A percentile compares a stretch with the other conserved stretches of the same genome.
Evolutionary conservation across 805 yeast genomes (phyloP).

Genomic region (Saccharomycodes ludwigii): DNA sequence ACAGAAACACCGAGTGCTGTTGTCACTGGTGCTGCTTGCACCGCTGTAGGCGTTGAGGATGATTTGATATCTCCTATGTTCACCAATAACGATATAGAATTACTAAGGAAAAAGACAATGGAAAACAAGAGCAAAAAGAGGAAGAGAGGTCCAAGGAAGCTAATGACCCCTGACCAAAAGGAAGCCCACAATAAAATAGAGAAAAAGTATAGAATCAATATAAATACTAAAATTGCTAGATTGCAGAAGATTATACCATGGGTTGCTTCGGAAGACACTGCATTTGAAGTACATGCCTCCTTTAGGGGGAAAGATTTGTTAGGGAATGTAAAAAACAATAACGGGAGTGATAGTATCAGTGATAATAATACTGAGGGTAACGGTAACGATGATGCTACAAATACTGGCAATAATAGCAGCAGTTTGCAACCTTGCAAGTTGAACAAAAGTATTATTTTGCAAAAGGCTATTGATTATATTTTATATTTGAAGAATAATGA

Average conservation of each 20-base stretch:
- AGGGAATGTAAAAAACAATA: conserved; percentile 1
- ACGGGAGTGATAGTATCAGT: not conserved
- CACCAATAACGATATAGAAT: too few species aligned
- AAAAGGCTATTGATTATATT: conserved; percentile 55
- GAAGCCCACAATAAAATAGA: conserved; percentile 66
- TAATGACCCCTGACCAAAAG: conserved; percentile 46
- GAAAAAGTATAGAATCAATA: conserved; percentile 57
- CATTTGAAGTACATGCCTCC: conserved; percentile 32
- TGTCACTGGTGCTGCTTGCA: too few species aligned
- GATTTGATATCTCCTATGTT: too few species aligned
- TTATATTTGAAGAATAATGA: conserved; percentile 40
- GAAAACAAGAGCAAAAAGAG: conserved; percentile 15
- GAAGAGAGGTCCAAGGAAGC: conserved; percentile 41
- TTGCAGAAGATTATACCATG: conserved; percentile 57
- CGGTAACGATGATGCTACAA: conserved; percentile 3
- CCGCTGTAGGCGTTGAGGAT: too few species aligned
- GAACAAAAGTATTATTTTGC: conserved; percentile 57
- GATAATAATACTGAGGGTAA: not conserved
- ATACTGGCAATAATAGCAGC: conserved; percentile 5
- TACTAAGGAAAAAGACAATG: not conserved
- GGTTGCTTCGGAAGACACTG: conserved; percentile 50
- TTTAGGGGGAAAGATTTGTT: not conserved
- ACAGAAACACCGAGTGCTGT: too few species aligned
- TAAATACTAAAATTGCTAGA: conserved; percentile 59
- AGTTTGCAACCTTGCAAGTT: conserved; percentile 31